A percentile compares a stretch with the other conserved stretches of the same genome.
Conservation (phyloP, 2,329 filamentous ascomycete species). For the Proliferodiscus dingleyae region DNA sequence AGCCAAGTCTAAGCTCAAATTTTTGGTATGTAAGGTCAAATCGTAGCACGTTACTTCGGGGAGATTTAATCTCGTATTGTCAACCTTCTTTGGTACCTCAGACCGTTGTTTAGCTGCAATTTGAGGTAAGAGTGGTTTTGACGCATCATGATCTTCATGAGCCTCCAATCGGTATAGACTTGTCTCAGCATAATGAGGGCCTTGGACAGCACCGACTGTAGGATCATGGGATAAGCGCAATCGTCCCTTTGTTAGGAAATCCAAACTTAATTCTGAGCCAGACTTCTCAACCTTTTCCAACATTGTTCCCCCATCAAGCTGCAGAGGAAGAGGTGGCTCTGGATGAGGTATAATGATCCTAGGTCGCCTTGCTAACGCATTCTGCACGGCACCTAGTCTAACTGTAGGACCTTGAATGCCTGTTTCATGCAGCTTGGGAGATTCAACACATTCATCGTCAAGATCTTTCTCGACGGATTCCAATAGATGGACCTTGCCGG, state of each 20-base stretch:
- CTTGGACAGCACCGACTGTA: constrained; percentile 52
- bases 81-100: constrained; percentile 26
- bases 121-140: constrained; percentile 40
- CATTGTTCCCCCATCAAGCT: not conserved
- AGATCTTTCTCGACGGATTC: constrained; percentile 41
- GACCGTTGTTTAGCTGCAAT: constrained; percentile 43
- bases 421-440: not conserved
- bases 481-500: constrained; percentile 53
- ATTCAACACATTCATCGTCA: constrained; percentile 2
- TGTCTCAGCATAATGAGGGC: constrained; percentile 44
- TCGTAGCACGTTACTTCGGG: constrained; percentile 2
- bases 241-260: constrained; percentile 37
- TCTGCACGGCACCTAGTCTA: not conserved
- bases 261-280: constrained; percentile 27
- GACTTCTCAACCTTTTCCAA: constrained; percentile 14
- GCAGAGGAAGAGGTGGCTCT: constrained; percentile 42
- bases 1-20: constrained; percentile 13
- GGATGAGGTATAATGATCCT: constrained; percentile 45
- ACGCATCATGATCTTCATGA: constrained; percentile 42
- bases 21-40: not conserved
- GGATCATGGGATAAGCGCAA: constrained; percentile 41
- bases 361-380: constrained; percentile 35
- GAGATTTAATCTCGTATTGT: not conserved
- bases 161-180: constrained; percentile 44
- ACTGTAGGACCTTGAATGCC: not conserved